These are phyloP conservation scores for Strigomonas culicis DNA, from an alignment of 208 protist genomes.

Conservation along the genomic window DNA sequence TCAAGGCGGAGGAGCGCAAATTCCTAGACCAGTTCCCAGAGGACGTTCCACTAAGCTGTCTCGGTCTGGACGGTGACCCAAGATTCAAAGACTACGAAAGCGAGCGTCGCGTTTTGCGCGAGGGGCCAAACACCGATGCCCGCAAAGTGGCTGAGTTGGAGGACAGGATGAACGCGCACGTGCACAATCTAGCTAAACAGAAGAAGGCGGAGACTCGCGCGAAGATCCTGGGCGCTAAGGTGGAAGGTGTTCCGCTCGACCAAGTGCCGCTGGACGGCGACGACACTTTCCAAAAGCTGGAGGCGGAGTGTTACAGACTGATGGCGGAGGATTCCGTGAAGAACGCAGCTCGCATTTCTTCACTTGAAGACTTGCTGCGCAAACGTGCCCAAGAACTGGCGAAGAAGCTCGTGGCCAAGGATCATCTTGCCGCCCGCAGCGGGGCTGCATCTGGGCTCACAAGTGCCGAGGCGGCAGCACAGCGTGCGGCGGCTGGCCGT, in stretches of 20 bases:
- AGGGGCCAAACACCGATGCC: neutral
- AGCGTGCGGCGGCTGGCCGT: no score
- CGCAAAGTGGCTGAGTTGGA: slow-evolving; percentile 21
- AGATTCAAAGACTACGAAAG: neutral
- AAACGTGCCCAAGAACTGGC: slow-evolving; percentile 25
- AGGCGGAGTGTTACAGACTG: slow-evolving; percentile 14
- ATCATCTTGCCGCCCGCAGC: neutral
- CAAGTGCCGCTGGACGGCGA: slow-evolving; percentile 34
- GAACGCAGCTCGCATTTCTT: slow-evolving; percentile 6
- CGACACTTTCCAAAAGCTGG: slow-evolving; percentile 22
- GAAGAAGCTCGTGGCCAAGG: neutral
- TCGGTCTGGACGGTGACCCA: slow-evolving; percentile 14
- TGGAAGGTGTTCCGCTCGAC: slow-evolving; percentile 13
- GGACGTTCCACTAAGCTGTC: neutral
- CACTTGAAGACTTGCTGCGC: slow-evolving; percentile 13
- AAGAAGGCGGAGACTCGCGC: slow-evolving; percentile 16
- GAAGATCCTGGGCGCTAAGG: slow-evolving; percentile 11
- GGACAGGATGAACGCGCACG: slow-evolving; percentile 32
- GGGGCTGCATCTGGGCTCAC: neutral
- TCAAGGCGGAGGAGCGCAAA: neutral
- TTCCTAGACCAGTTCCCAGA: neutral
- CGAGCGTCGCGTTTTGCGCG: slow-evolving; percentile 4
- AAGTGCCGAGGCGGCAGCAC: neutral
- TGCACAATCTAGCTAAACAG: slow-evolving; percentile 23
- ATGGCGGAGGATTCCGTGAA: slow-evolving; percentile 8